A percentile compares a stretch with the other conserved stretches of the same genome.
Conservation (phyloP, 805 yeast genomes). For the Wickerhamiella dianesei region DNA sequence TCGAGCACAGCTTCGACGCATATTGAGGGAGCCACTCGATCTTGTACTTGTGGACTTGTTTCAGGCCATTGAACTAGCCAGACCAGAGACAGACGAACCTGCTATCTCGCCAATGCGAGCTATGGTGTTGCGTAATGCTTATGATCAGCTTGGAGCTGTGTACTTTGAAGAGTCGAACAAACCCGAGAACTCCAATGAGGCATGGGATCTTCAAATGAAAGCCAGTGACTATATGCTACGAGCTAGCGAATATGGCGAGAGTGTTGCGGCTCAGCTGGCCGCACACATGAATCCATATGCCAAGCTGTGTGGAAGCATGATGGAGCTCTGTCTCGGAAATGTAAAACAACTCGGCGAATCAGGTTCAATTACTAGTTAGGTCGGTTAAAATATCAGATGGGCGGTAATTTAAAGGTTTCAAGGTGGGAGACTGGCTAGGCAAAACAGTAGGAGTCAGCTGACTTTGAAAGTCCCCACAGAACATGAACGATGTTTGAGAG, state of each 20-base stretch:
- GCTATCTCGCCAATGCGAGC: slow-evolving; percentile 23
- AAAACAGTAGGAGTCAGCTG: no score
- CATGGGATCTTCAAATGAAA: slow-evolving; percentile 22
- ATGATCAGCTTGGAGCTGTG: slow-evolving; percentile 22
- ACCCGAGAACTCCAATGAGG: slow-evolving; percentile 4
- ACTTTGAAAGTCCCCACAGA: no score
- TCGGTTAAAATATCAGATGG: no score
- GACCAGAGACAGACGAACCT: slow-evolving; percentile 7
- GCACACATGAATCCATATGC: slow-evolving; percentile 25
- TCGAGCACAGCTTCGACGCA: slow-evolving; percentile 21
- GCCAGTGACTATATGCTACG: slow-evolving; percentile 21
- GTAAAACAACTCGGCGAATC: slow-evolving; percentile 1
- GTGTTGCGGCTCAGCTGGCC: slow-evolving; percentile 19
- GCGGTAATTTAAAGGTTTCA: no score
- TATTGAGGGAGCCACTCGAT: background rate
- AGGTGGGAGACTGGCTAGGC: no score
- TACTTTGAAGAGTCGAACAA: slow-evolving; percentile 16
- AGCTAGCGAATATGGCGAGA: slow-evolving; percentile 25
- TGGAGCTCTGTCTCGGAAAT: slow-evolving; percentile 8
- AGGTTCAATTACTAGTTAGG: no score
- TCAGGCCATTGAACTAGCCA: slow-evolving; percentile 21
- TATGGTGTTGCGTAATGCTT: slow-evolving; percentile 22
- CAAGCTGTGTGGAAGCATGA: slow-evolving; percentile 25
- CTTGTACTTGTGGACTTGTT: slow-evolving; percentile 16
- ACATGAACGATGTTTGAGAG: slow-evolving; percentile 2